Percentiles rank a stretch among this genome's conserved stretches.
These are phyloP conservation scores for Priceomyces carsonii DNA, from an alignment of 805 yeast species.

Conservation along the genomic window DNA sequence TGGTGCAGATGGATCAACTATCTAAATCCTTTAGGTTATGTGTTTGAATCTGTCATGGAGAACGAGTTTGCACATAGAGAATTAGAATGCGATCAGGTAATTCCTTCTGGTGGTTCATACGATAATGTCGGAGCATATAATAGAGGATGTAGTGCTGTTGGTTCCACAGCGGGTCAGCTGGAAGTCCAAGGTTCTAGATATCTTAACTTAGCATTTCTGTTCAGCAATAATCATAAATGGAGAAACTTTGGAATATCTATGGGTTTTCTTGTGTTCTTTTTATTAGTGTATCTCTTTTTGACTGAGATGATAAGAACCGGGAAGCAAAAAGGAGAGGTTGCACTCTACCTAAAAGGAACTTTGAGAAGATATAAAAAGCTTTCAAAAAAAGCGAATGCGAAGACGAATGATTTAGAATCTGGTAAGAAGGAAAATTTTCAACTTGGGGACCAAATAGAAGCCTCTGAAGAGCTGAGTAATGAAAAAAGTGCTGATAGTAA, in stretches of 20 bases:
- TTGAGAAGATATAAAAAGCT: conserved; percentile 34
- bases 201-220: conserved; percentile 42
- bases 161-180: conserved; percentile 55
- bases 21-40: conserved; percentile 43
- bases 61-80: conserved; percentile 62
- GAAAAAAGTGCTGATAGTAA: conserved; percentile 3
- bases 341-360: conserved; percentile 55
- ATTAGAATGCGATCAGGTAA: conserved; percentile 53
- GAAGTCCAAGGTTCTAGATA: conserved; percentile 63
- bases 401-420: conserved; percentile 36
- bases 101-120: conserved; percentile 64
- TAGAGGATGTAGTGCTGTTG: conserved; percentile 60
- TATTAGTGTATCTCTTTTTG: conserved; percentile 50
- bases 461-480: conserved; percentile 24
- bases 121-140: conserved; percentile 32
- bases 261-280: too few relatives aligned
- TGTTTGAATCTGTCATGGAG: conserved; percentile 58
- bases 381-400: conserved; percentile 9
- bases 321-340: conserved; percentile 69
- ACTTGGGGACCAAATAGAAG: conserved; percentile 21
- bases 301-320: conserved; percentile 63
- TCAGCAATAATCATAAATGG: not conserved
- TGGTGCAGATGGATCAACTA: conserved; percentile 63
- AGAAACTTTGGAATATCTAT: not conserved
- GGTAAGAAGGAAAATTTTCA: conserved; percentile 10